A percentile compares a stretch with the other conserved stretches of the same genome.
Conservation (phyloP, 805 yeast species). For the Wickerhamomyces hampshirensis region DNA sequence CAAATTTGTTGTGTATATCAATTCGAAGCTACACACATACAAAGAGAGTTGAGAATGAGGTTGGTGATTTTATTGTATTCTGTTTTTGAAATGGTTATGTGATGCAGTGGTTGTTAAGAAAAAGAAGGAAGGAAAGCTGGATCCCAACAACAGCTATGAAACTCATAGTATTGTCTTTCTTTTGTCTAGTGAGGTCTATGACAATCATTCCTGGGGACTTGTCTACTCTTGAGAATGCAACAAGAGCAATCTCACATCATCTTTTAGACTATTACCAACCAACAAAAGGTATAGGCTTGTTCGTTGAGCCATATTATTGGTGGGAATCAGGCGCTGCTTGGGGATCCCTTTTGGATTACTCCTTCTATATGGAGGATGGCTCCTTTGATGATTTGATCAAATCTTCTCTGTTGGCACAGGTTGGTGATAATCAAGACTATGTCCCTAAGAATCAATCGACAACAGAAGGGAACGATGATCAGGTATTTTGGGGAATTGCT, state of each 20-base stretch:
- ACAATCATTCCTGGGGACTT: neutral
- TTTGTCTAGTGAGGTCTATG: neutral
- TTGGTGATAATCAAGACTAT: conserved; percentile 69
- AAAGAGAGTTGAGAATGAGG: no score
- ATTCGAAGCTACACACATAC: no score
- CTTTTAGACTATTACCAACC: conserved; percentile 81
- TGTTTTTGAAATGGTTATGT: no score
- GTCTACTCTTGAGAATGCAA: conserved; percentile 33
- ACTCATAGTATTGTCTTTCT: no score
- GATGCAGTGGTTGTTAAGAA: no score
- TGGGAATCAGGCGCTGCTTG: conserved; percentile 98
- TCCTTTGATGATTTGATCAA: conserved; percentile 57
- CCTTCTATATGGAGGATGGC: conserved; percentile 64
- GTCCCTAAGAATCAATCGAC: conserved; percentile 85
- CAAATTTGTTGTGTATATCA: no score
- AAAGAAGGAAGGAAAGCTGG: no score
- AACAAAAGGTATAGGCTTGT: conserved; percentile 76
- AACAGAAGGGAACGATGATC: conserved; percentile 97
- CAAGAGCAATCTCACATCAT: conserved; percentile 61
- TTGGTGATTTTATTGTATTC: no score
- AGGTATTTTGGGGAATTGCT: conserved; percentile 94
- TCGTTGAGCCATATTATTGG: conserved; percentile 91
- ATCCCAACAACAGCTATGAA: no score
- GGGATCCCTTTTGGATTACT: conserved; percentile 80
- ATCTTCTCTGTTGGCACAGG: conserved; percentile 66